Evolutionary conservation across 2,329 filamentous ascomycete species (phyloP).

Genomic region (Drechslera avenae): DNA sequence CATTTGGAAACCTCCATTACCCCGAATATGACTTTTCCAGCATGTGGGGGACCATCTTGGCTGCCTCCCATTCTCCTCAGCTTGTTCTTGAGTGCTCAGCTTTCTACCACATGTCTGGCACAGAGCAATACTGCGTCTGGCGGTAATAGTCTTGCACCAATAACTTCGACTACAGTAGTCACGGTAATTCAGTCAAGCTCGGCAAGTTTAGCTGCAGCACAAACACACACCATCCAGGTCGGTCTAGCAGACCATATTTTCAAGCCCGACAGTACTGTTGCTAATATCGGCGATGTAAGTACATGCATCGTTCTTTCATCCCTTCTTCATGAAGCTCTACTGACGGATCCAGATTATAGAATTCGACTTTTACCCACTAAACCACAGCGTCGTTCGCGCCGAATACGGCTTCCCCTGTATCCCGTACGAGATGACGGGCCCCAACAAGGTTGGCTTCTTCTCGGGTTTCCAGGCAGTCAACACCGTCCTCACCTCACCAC

Average conservation of each 20-base stretch:
- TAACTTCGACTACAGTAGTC: slow-evolving; percentile 7
- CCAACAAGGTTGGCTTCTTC: slow-evolving; percentile 36
- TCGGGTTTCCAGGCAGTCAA: slow-evolving; percentile 37
- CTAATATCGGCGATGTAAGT: slow-evolving; percentile 47
- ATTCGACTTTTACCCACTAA: slow-evolving; percentile 51
- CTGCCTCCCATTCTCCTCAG: background rate
- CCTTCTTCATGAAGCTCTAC: background rate
- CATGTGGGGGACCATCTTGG: background rate
- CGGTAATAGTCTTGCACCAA: background rate
- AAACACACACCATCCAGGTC: slow-evolving; percentile 45
- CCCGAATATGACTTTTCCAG: background rate
- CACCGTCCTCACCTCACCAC: slow-evolving; percentile 30
- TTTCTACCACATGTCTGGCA: slow-evolving; percentile 14
- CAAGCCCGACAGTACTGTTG: slow-evolving; percentile 46
- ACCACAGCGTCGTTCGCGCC: slow-evolving; percentile 52
- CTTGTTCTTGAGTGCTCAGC: background rate
- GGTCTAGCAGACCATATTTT: slow-evolving; percentile 48
- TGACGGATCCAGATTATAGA: slow-evolving; percentile 37
- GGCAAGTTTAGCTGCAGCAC: slow-evolving; percentile 21
- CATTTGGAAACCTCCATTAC: background rate
- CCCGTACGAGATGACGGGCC: slow-evolving; percentile 44
- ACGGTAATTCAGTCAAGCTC: slow-evolving; percentile 5
- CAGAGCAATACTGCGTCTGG: slow-evolving; percentile 1
- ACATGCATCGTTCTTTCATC: no score
- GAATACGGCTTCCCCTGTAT: slow-evolving; percentile 50